These are phyloP conservation scores for Pyrenophora seminiperda DNA, from an alignment of 2,329 filamentous ascomycete genomes.

Conservation along the genomic window DNA sequence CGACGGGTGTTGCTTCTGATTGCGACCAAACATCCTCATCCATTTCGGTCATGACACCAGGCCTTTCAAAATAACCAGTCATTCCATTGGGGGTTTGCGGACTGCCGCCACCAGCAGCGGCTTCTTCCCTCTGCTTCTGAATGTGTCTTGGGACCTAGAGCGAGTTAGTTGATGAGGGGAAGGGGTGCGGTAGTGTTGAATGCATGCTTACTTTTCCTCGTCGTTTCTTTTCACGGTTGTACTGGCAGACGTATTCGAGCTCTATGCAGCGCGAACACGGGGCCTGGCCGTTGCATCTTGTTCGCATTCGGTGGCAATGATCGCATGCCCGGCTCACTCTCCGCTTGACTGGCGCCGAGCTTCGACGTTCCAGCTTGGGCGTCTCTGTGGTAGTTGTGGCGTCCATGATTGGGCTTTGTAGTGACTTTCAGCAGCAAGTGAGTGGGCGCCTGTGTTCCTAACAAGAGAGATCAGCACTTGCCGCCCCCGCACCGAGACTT, in stretches of 20 bases:
- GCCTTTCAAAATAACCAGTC: conserved; percentile 34
- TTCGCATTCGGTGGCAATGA: conserved; percentile 92
- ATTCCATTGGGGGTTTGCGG: conserved; percentile 38
- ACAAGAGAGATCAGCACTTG: conserved; percentile 6
- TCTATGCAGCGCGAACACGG: conserved; percentile 86
- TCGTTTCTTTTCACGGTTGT: conserved; percentile 90
- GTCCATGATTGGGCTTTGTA: conserved; percentile 33
- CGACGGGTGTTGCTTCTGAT: conserved; percentile 41
- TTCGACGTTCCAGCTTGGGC: conserved; percentile 40
- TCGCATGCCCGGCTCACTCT: conserved; percentile 93
- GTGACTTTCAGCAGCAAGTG: conserved; percentile 7
- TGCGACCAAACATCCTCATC: conserved; percentile 48
- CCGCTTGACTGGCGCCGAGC: conserved; percentile 71
- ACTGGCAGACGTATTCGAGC: conserved; percentile 86
- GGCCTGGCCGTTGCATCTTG: conserved; percentile 89
- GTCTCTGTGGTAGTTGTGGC: conserved; percentile 26
- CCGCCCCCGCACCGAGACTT: conserved; percentile 1
- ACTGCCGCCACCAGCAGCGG: conserved; percentile 30
- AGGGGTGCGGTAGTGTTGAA: not conserved
- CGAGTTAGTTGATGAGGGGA: conserved; percentile 13
- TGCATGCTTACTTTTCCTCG: conserved; percentile 77
- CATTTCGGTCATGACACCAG: conserved; percentile 39
- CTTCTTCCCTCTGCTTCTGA: conserved; percentile 47
- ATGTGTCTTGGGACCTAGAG: conserved; percentile 46
- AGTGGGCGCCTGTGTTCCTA: conserved; percentile 12